These are phyloP conservation scores for Mycena galopus DNA, from an alignment of 768 basidiomycete genomes.

Conservation along the genomic window DNA sequence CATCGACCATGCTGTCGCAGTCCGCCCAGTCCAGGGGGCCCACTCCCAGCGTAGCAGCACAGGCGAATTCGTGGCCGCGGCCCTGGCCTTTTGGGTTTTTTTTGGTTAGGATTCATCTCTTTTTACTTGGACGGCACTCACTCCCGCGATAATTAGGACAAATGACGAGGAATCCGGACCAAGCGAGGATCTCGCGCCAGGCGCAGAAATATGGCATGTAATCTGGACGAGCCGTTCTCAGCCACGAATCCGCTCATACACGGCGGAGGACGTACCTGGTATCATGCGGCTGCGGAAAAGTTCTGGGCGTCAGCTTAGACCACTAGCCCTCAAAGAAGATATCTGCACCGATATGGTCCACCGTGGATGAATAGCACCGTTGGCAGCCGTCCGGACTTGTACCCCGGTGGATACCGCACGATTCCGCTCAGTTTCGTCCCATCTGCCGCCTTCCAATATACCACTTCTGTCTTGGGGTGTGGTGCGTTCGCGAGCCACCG, in stretches of 20 bases:
- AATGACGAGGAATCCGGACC: conserved; percentile 51
- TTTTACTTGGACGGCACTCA: conserved; percentile 28
- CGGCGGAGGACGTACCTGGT: conserved; percentile 13
- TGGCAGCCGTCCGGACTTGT: conserved; percentile 38
- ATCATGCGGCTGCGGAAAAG: conserved; percentile 31
- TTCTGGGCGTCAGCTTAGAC: neutral
- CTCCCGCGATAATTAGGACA: conserved; percentile 55
- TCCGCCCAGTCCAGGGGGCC: conserved; percentile 49
- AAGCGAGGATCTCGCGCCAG: conserved; percentile 52
- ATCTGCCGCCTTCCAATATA: conserved; percentile 47
- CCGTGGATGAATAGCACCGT: conserved; percentile 51
- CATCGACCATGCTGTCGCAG: conserved; percentile 54
- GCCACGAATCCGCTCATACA: neutral
- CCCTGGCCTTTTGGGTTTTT: conserved; percentile 45
- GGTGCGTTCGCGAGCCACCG: conserved; percentile 48
- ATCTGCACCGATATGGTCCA: conserved; percentile 48
- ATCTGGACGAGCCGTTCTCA: conserved; percentile 37
- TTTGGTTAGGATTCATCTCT: neutral
- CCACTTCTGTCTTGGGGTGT: conserved; percentile 41
- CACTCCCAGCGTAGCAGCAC: conserved; percentile 46
- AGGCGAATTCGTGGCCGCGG: conserved; percentile 49
- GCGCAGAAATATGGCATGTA: conserved; percentile 57
- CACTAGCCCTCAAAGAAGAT: conserved; percentile 3
- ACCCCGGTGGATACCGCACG: conserved; percentile 48
- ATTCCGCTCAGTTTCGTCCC: conserved; percentile 47